phyloP scores from a whole-genome alignment of 768 basidiomycete genomes.

The Naganishia onofrii region DNA sequence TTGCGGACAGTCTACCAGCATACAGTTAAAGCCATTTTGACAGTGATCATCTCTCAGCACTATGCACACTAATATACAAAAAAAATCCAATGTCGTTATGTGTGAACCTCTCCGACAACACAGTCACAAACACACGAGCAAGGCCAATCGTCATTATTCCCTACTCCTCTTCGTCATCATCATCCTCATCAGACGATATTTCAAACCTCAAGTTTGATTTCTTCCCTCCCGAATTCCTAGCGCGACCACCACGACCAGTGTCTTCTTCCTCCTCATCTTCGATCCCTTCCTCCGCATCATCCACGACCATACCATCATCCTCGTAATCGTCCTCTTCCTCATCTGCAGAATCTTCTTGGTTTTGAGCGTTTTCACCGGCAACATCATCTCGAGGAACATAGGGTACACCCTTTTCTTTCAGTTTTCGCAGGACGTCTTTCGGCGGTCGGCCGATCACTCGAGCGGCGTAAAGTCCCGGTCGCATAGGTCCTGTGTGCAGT shows the following conservation, averaged over 20 bases:
- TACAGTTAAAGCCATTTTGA: background rate
- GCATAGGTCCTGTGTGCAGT: constrained; percentile 69
- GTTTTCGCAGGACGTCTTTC: constrained; percentile 40
- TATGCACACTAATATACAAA: background rate
- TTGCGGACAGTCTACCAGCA: background rate
- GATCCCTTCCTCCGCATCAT: constrained; percentile 21
- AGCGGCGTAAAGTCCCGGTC: constrained; percentile 87
- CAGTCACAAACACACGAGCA: background rate
- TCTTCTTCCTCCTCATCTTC: constrained; percentile 60
- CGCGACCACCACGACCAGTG: constrained; percentile 59
- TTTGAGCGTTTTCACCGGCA: constrained; percentile 49
- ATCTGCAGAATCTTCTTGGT: constrained; percentile 34
- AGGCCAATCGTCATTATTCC: too few species aligned
- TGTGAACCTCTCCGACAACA: background rate
- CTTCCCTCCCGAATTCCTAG: constrained; percentile 62
- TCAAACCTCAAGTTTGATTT: constrained; percentile 60
- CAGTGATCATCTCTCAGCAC: background rate
- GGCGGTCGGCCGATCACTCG: constrained; percentile 56
- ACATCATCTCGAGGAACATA: constrained; percentile 54
- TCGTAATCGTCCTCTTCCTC: constrained; percentile 30
- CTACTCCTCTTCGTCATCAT: constrained; percentile 35
- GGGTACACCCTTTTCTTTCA: constrained; percentile 26
- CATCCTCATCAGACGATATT: constrained; percentile 56
- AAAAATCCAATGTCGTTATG: background rate
- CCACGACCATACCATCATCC: constrained; percentile 25